Evolutionary conservation across 2,329 filamentous ascomycete species (phyloP).

Genomic region (Talaromyces islandicus): DNA sequence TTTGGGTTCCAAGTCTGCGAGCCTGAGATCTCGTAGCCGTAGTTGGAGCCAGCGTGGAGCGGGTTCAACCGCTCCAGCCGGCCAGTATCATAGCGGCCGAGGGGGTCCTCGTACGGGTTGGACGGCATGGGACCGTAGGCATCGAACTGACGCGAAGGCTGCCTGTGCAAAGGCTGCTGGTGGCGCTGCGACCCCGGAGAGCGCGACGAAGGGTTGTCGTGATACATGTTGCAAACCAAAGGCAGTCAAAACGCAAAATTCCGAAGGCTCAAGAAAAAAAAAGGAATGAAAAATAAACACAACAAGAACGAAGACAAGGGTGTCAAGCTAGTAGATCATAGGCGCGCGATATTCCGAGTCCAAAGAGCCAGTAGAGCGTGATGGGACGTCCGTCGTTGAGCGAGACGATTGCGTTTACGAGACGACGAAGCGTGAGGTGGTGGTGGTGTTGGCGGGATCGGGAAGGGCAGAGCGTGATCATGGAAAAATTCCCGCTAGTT

Average conservation of each 20-base stretch:
- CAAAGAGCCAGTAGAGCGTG: conserved; percentile 4
- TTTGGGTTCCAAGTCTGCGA: conserved; percentile 76
- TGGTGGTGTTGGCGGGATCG: conserved; percentile 4
- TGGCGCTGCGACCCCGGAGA: conserved; percentile 69
- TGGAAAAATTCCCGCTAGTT: conserved; percentile 11
- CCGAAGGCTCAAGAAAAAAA: conserved; percentile 15
- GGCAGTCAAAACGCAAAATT: background rate
- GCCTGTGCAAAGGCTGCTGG: conserved; percentile 60
- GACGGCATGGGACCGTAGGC: conserved; percentile 60
- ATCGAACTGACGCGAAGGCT: conserved; percentile 73
- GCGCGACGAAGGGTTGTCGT: conserved; percentile 64
- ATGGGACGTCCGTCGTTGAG: background rate
- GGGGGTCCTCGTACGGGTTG: conserved; percentile 67
- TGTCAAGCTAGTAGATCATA: conserved; percentile 8
- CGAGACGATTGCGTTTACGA: background rate
- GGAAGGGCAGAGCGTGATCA: conserved; percentile 8
- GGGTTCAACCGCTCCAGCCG: conserved; percentile 54
- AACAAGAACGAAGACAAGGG: background rate
- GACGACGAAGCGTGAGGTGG: background rate
- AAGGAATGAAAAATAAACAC: conserved; percentile 6
- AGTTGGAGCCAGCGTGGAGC: conserved; percentile 52
- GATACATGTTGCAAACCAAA: conserved; percentile 46
- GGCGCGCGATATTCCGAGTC: conserved; percentile 9
- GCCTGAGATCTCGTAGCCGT: conserved; percentile 63
- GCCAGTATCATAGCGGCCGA: conserved; percentile 51